Percentiles rank a stretch among this genome's conserved stretches.
phyloP scores from a whole-genome alignment of 495 filamentous ascomycete genomes.

The Xylaria longipes region DNA sequence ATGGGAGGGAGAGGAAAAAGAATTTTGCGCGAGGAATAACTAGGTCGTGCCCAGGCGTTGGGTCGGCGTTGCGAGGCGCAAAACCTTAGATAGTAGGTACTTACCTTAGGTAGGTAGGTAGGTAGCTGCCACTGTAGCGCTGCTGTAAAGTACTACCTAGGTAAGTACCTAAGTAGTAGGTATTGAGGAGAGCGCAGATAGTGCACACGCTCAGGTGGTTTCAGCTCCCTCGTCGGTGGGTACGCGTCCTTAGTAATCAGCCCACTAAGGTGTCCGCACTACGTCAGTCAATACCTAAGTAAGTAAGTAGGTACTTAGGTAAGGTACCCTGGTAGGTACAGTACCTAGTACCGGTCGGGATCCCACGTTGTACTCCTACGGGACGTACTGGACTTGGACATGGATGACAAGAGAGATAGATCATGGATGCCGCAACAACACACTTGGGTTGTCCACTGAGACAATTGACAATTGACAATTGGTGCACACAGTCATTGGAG shows the following conservation, averaged over 20 bases:
- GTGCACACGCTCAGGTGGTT: not conserved
- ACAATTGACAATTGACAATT: too few species aligned
- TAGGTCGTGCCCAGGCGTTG: too few species aligned
- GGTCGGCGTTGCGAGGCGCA: not conserved
- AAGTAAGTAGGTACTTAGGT: too few species aligned
- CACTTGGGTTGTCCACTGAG: too few species aligned
- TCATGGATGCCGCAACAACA: too few species aligned
- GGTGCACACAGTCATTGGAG: too few species aligned
- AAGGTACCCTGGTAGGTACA: not conserved
- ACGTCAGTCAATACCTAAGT: not conserved
- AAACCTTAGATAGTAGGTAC: too few species aligned
- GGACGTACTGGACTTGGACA: too few species aligned
- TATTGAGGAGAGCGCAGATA: too few species aligned
- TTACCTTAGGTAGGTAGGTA: too few species aligned
- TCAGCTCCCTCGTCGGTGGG: conserved; percentile 1
- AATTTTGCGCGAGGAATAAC: conserved; percentile 38
- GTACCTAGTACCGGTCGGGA: not conserved
- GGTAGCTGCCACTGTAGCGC: not conserved
- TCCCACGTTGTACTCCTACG: too few species aligned
- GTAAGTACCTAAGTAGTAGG: too few species aligned
- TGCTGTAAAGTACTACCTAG: not conserved
- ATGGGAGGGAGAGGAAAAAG: conserved; percentile 44
- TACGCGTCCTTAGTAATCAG: not conserved
- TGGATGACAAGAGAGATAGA: not conserved
- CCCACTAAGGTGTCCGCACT: not conserved